Evolutionary conservation across 2,329 filamentous ascomycete genomes (phyloP), one percentile per base, ranked within the genome.

Genomic region (Paramyrothecium roridum): DNA sequence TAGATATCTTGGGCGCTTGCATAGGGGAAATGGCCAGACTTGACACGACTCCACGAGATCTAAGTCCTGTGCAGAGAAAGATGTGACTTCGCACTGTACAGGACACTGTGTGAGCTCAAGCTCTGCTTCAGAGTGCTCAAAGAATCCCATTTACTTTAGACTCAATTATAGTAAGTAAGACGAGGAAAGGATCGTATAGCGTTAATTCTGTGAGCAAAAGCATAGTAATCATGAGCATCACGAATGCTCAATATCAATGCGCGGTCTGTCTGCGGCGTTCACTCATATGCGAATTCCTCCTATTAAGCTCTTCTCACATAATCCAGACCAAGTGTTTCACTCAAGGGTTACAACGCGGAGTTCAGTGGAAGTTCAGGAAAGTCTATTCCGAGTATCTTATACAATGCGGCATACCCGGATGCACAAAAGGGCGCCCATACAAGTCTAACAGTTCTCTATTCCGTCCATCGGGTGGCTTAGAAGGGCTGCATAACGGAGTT

Each of bases 361-460:
- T 43, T 19, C 12, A 43, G 12, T 43, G 37, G 26, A 55, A 53
- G 59, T 57, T 65, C 59, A 65, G 57, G 62, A 60, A 65, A 48
- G 61, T 72, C 68, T 72, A 70, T 70, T 71, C 61, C 63, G 60
- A 66, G 67, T 67, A 69, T 72, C 69, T 72, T 72, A 65, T 72
- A 73, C 71, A 72, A 60, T 68, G 59, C 62, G 63, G 63, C 67
- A 64, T 62, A 56, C 59, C 56, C 63, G 57, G 55, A 52, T 53
- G 56, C 61, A 53, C 57, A 54, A 58, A 59, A 54, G 56, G 55
- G 60, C 60, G 55, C 66, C 64, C 60, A 61, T 65, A 61, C 62
- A 66, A 48, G 53, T 65, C 66, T 67, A 66, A 63, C 62, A 13
- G 16, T 57, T 64, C 56, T 54, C 37, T 49, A 52, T 51, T 61